Base-by-base conservation (phyloP, 2,329 filamentous ascomycete species). In the Cytospora schulzeri region DNA sequence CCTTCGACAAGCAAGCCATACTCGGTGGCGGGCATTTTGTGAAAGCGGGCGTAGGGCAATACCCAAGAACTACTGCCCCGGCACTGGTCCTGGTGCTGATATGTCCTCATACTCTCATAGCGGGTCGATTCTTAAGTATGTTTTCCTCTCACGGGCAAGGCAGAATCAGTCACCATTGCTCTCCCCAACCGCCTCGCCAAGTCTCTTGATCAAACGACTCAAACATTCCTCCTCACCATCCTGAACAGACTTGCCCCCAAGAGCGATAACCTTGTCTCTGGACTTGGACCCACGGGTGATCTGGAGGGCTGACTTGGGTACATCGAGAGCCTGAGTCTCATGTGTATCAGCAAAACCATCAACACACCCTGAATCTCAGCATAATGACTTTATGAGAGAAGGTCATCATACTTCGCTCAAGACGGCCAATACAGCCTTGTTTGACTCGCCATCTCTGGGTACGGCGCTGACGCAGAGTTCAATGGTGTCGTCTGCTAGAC, bases 401-500 rank as follows among this genome's bases (percentile, higher is more conserved):
- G 22, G n/a, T 48, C 24, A n/a, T 66, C 75, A 68, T 69, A 87
- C 86, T 71, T 85, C 78, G 68, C 88, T 88, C 62, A 92, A 76
- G 5, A 91, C 76, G 45, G 83, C 79, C 57, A 86, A 76, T 2
- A 91, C 86, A 5, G 89, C 88, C 71, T 83, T 84, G 72, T 92
- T 92, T 6, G 89, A 85, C 71, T 90, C 87, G 17, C 88, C 88
- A 17, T 91, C 87, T 66, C 83, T 81, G 14, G 89, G 81, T 68
- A 83, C 87, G 0, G 88, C 88, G 0, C 88, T 77, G 2, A 91
- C 88, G 56, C 87, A 89, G 1, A 92, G 73, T 66, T 90, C 84
- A 55, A 92, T 81, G 2, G 77, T 77, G 8, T 85, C 80, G 28
- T 86, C 80, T 0, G 82, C 81, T 4, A 92, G 75, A 0, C 80